Percentiles rank a stretch among this genome's conserved stretches.
Conservation (phyloP, 2,329 filamentous ascomycete genomes). For the Bipolaris bicolor region DNA sequence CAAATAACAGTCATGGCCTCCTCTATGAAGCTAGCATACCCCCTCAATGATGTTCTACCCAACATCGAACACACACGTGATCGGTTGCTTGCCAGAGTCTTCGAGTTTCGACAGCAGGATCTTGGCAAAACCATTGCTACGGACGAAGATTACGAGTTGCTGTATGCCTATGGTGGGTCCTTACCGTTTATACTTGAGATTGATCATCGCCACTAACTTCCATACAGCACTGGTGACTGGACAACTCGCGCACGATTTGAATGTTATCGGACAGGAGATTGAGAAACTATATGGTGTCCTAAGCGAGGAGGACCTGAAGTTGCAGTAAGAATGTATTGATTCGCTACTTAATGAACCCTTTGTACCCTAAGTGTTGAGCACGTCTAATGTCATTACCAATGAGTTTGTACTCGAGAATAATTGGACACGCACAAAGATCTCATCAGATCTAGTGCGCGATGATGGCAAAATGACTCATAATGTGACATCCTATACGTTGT, state of each 20-base stretch:
- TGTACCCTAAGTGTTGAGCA: neutral
- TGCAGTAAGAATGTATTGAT: slow-evolving; percentile 44
- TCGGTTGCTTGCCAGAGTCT: slow-evolving; percentile 82
- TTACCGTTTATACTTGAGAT: neutral
- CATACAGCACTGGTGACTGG: slow-evolving; percentile 65
- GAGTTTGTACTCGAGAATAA: neutral
- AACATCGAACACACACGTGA: slow-evolving; percentile 82
- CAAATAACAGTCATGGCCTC: slow-evolving; percentile 73
- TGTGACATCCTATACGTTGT: neutral
- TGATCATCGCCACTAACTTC: slow-evolving; percentile 12
- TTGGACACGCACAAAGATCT: neutral
- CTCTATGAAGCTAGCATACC: slow-evolving; percentile 93
- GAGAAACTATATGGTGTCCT: slow-evolving; percentile 66
- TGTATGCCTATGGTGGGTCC: slow-evolving; percentile 83
- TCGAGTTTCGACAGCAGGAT: slow-evolving; percentile 79
- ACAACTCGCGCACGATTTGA: slow-evolving; percentile 63
- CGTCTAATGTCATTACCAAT: neutral
- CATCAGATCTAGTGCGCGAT: neutral
- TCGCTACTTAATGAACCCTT: neutral
- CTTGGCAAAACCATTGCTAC: slow-evolving; percentile 58
- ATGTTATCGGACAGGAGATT: slow-evolving; percentile 60
- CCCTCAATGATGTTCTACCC: slow-evolving; percentile 85
- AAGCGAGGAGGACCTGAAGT: slow-evolving; percentile 65
- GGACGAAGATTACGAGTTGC: slow-evolving; percentile 83
- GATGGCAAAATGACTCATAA: slow-evolving; percentile 3